phyloP scores from a whole-genome alignment of 371 early-diverging fungal genomes.

The Blakeslea trispora region DNA sequence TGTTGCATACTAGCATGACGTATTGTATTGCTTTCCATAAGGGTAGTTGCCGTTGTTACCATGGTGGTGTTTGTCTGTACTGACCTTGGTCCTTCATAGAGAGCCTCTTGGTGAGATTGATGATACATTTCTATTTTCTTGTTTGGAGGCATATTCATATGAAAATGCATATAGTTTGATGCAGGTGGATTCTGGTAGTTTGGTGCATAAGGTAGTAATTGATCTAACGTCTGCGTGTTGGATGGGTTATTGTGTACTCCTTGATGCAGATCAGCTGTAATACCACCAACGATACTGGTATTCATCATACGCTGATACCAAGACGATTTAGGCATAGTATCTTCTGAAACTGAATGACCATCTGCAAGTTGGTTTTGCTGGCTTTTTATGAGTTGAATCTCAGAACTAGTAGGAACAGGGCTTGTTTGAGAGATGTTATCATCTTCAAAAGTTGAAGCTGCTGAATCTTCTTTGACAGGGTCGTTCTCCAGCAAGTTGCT shows the following conservation, averaged over 20 bases:
- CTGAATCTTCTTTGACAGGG: conserved; percentile 8
- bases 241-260: conserved; percentile 15
- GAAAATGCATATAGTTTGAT: conserved; percentile 16
- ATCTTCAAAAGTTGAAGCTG: background rate
- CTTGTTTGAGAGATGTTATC: background rate
- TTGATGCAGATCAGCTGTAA: conserved; percentile 44
- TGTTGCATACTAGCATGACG: background rate
- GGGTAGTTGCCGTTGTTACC: no score
- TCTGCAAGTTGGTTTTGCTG: conserved; percentile 1
- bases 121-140: background rate
- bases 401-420: conserved; percentile 1
- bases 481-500: conserved; percentile 9
- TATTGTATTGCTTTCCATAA: no score
- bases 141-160: background rate
- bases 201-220: conserved; percentile 6
- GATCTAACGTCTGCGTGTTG: conserved; percentile 16
- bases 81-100: no score
- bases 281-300: conserved; percentile 47
- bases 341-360: background rate
- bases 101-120: background rate
- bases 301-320: conserved; percentile 47
- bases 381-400: background rate
- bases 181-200: conserved; percentile 1
- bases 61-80: no score
- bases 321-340: conserved; percentile 37